Evolutionary conservation across 2,329 filamentous ascomycete species (phyloP).

Genomic region (Pyrenochaeta sp.): DNA sequence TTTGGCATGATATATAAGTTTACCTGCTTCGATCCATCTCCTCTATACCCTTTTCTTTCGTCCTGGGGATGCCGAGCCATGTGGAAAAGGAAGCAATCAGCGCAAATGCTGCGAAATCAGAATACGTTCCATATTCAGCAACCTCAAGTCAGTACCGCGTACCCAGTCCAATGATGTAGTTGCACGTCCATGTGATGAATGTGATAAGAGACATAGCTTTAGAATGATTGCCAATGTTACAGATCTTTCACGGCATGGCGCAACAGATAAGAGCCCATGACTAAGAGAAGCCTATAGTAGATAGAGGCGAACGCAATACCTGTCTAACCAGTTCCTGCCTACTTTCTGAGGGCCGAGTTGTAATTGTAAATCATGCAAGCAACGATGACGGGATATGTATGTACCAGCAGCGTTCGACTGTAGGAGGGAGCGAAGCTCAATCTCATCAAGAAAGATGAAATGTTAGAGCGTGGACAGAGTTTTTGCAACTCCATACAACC

Average conservation of each 20-base stretch:
- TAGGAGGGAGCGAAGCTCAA: constrained; percentile 69
- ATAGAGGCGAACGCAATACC: constrained; percentile 70
- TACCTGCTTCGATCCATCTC: constrained; percentile 88
- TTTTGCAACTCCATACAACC: constrained; percentile 60
- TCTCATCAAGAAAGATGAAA: constrained; percentile 70
- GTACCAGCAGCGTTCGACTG: constrained; percentile 73
- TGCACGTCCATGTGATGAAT: constrained; percentile 86
- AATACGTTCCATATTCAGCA: constrained; percentile 55
- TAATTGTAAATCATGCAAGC: constrained; percentile 73
- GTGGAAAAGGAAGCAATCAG: constrained; percentile 54
- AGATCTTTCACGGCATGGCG: constrained; percentile 78
- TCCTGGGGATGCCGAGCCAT: constrained; percentile 70
- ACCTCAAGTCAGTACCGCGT: constrained; percentile 81
- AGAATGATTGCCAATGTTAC: constrained; percentile 72
- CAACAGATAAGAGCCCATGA: constrained; percentile 78
- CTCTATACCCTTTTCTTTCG: constrained; percentile 80
- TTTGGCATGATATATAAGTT: constrained; percentile 75
- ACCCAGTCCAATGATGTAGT: constrained; percentile 66
- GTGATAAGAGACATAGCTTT: constrained; percentile 76
- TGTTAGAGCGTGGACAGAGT: constrained; percentile 72
- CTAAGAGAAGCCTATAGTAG: constrained; percentile 65
- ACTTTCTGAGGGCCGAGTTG: constrained; percentile 62
- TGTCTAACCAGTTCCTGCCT: constrained; percentile 73
- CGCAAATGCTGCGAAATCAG: constrained; percentile 62
- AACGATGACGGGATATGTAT: constrained; percentile 74